These are phyloP conservation scores for Sechiopsis laciniata DNA, from an alignment of 306 rosid genomes.

Conservation along the genomic window DNA sequence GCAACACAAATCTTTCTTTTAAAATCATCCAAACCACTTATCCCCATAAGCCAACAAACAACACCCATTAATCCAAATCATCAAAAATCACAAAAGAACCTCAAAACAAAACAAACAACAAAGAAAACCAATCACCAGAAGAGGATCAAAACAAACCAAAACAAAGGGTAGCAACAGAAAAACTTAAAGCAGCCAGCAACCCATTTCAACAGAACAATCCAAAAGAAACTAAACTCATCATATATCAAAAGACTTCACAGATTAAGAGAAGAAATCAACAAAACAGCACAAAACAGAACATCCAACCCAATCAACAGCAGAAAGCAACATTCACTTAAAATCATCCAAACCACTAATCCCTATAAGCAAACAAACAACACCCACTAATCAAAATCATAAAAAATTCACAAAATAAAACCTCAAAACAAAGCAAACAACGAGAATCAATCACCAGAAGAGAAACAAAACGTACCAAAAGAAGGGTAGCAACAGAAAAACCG, in stretches of 20 bases:
- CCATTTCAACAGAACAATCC: not conserved
- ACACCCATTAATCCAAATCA: too few relatives aligned
- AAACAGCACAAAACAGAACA: not conserved
- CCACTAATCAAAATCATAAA: not conserved
- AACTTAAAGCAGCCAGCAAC: not conserved
- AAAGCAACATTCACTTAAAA: slow-evolving; percentile 11
- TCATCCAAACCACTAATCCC: not conserved
- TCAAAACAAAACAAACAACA: not conserved
- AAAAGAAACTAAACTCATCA: not conserved
- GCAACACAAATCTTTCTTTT: not conserved
- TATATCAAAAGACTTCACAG: not conserved
- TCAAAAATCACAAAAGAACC: not conserved
- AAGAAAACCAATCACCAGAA: not conserved
- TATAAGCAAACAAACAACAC: too few relatives aligned
- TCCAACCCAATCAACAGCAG: not conserved
- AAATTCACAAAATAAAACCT: too few relatives aligned
- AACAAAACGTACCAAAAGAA: too few relatives aligned
- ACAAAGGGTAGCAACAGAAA: not conserved
- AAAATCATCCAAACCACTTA: not conserved
- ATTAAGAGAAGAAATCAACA: not conserved
- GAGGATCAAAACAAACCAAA: not conserved
- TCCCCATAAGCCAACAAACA: too few relatives aligned
- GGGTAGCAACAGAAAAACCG: too few relatives aligned
- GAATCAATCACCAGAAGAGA: slow-evolving; percentile 27
- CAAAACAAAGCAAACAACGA: not conserved